Evolutionary conservation across 257 asterid species (phyloP), one percentile per base, ranked within the genome.

Genomic region (Leonotis leonurus): DNA sequence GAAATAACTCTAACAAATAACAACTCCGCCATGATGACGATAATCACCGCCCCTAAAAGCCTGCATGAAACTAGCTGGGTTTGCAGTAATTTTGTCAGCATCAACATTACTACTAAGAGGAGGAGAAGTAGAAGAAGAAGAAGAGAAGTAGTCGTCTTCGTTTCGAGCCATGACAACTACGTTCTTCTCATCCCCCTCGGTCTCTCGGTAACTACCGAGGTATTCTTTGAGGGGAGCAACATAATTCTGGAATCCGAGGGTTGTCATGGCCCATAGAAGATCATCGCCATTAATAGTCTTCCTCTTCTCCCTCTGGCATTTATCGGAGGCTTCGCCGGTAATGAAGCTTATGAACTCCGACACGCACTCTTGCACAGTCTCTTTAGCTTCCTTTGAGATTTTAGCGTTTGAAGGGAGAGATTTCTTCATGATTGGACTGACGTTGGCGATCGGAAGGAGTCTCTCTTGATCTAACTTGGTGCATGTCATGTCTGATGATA

Each of bases 331-430:
- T 60, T 82, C 88, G 12, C 88, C 85, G 0, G 88, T 82, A 2
- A 82, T 64, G 71, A 82, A 79, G 74, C 81, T 82, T 13, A 82
- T 82, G 85, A 82, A 82, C 74, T 82, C 88, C 0, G 88, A 75
- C 0, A 79, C 88, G 6, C 88, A 82, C 56, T 79, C 85, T 27
- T 82, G 88, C 1, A 79, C 88, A 0, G 74, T 74, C 37, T 82
- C 85, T 50, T 79, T 82, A 0, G 85, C 83, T 54, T 82, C 88
- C 64, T 82, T 82, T 3, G 88, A 82, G 63, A 79, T 79, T 14
- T 82, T 78, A 6, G 88, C 88, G 50, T 82, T 82, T 9, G 83
- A 44, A 8, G 88, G 85, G 13, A 82, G 85, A 1, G 81, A 63
- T 78, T 74, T 78, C 45, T 82, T 82, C 88, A 82, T 82, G 67